Evolutionary conservation across 2,329 filamentous ascomycete genomes (phyloP), one percentile per base, ranked within the genome.

Genomic region (Beauveria asiatica): DNA sequence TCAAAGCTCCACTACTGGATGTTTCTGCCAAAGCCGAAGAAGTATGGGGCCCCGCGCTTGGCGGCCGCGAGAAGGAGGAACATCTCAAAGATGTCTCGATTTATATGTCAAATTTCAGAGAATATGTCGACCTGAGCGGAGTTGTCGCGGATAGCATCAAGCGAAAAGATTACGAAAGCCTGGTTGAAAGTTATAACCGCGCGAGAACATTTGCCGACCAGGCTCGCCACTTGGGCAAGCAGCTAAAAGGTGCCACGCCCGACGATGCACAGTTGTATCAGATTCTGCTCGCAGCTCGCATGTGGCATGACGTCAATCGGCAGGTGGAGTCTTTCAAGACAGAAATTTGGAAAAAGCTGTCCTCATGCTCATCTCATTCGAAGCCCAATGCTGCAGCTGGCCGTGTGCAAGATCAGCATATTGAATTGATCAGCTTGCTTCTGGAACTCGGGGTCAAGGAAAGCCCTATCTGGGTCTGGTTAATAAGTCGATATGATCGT

Each of bases 381-480:
- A 76, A 79, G 69, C 65, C 79, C 54, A 78, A 85, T 64, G 69
- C 70, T 45, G 66, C 71, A 55, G 75, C 70, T 55, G 80, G 81
- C 8, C 71, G 86, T 44, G 78, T 83, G 6, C 90, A 93, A 69
- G 91, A 96, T 66, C 83, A 86, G 70, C 89, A 97, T 68, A 91
- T 97, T 84, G 91, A 96, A 70, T 79, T 97, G 52, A 97, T 99
- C 59, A 82, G 86, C 23, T 80, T 97, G 41, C 80, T 99, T 57
- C 77, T 99, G n/a, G 93, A 99, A 72, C 79, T 99, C 21, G 95
- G 94, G 7, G 92, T 96, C 2, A 89, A 96, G 10, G 92, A 97
- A 62, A 99, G 96, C 67, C 94, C 94, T 1, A 96, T 99, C 63
- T 96, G 90, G 90, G 83, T 95, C 11, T 99, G 94, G 92, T 83